phyloP scores from a whole-genome alignment of 208 protist genomes.

The Tetramitus jugosus region DNA sequence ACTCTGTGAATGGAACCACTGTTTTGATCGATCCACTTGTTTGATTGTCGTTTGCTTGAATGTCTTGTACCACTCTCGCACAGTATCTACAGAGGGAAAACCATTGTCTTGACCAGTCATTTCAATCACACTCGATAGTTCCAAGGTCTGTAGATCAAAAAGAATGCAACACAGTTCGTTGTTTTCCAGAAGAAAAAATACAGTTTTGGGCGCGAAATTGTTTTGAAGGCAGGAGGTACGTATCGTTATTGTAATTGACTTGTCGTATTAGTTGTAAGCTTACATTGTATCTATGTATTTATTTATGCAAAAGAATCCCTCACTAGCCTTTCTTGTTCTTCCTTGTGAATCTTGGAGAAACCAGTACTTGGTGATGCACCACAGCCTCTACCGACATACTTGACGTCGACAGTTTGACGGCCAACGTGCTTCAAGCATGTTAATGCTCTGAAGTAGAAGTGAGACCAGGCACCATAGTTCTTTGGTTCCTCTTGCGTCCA shows the following conservation, averaged over 20 bases:
- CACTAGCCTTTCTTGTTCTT: slow-evolving; percentile 5
- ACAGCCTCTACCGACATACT: slow-evolving; percentile 51
- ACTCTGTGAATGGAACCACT: not conserved
- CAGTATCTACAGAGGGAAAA: no score
- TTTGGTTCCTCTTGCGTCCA: slow-evolving; percentile 96
- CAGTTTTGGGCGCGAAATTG: no score
- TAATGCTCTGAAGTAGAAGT: slow-evolving; percentile 65
- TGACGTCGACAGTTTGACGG: slow-evolving; percentile 46
- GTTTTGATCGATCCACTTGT: not conserved
- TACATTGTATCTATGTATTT: no score
- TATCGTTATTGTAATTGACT: no score
- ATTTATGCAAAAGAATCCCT: slow-evolving; percentile 11
- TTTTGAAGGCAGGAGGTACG: no score
- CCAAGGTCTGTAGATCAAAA: no score
- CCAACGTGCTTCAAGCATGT: slow-evolving; percentile 21
- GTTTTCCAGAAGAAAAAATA: no score
- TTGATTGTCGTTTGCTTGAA: slow-evolving; percentile 7
- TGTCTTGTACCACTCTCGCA: no score
- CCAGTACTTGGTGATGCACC: slow-evolving; percentile 41
- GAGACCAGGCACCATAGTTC: slow-evolving; percentile 86
- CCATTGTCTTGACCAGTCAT: no score
- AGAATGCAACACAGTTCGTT: no score
- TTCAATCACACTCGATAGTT: no score
- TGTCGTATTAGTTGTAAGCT: no score
- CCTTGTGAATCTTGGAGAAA: not conserved